phyloP scores from a whole-genome alignment of 2,329 filamentous ascomycete genomes.

The Exserohilum rostratum region DNA sequence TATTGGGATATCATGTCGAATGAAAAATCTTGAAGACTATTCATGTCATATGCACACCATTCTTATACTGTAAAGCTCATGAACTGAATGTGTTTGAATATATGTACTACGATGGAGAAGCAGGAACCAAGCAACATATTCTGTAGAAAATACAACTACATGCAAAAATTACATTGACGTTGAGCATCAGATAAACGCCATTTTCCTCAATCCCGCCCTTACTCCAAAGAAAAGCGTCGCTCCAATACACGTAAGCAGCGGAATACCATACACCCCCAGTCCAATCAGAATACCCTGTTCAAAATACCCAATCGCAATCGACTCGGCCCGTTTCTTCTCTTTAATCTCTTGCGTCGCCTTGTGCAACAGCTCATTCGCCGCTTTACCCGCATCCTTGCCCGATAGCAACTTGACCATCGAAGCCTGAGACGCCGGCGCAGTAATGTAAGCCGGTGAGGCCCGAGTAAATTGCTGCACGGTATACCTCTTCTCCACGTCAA shows the following conservation, averaged over 20 bases:
- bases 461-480: conserved; percentile 28
- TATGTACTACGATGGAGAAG: too few relatives aligned
- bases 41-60: too few relatives aligned
- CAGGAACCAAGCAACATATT: too few relatives aligned
- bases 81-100: too few relatives aligned
- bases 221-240: conserved; percentile 35
- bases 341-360: conserved; percentile 35
- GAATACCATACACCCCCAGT: conserved; percentile 42
- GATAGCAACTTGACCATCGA: conserved; percentile 26
- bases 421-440: conserved; percentile 12
- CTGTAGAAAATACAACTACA: too few relatives aligned
- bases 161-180: too few relatives aligned
- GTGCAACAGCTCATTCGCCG: conserved; percentile 17
- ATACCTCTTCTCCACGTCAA: conserved; percentile 28
- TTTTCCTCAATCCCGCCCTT: conserved; percentile 31
- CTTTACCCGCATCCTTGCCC: conserved; percentile 17
- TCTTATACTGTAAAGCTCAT: too few relatives aligned
- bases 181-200: conserved; percentile 16
- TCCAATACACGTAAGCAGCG: conserved; percentile 37
- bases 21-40: too few relatives aligned
- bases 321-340: conserved; percentile 43
- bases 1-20: too few relatives aligned
- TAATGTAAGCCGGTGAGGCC: conserved; percentile 24
- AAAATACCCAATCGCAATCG: conserved; percentile 38
- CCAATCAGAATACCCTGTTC: conserved; percentile 46